These are phyloP conservation scores for Juglanconis sp. DNA, from an alignment of 2,329 filamentous ascomycete genomes.

Conservation along the genomic window DNA sequence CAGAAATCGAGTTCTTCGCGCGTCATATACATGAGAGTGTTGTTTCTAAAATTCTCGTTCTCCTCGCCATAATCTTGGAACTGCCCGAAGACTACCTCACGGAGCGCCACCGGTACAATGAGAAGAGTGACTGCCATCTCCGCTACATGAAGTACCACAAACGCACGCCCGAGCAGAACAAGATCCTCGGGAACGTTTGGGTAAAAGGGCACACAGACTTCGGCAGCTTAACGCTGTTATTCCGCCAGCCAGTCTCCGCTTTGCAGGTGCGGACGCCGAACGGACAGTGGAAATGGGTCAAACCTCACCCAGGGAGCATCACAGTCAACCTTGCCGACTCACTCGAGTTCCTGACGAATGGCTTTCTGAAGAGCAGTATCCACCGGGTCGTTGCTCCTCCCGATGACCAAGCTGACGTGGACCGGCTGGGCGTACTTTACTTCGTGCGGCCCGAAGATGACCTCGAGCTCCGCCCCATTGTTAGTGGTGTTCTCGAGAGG, in stretches of 20 bases:
- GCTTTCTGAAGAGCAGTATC: slow-evolving; percentile 32
- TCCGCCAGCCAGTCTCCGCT: slow-evolving; percentile 51
- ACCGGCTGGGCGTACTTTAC: slow-evolving; percentile 34
- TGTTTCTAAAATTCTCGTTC: slow-evolving; percentile 25
- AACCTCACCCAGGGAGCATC: slow-evolving; percentile 41
- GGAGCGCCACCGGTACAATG: slow-evolving; percentile 48
- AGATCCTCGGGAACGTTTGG: slow-evolving; percentile 24
- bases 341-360: slow-evolving; percentile 28
- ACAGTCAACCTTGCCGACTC: slow-evolving; percentile 40
- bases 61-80: slow-evolving; percentile 47
- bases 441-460: slow-evolving; percentile 33
- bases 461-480: neutral
- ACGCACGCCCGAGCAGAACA: slow-evolving; percentile 38
- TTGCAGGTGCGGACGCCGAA: slow-evolving; percentile 42
- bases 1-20: neutral
- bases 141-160: slow-evolving; percentile 54
- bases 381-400: slow-evolving; percentile 34
- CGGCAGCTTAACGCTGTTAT: slow-evolving; percentile 50
- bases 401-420: slow-evolving; percentile 29
- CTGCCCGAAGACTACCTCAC: slow-evolving; percentile 52
- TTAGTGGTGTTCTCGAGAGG: no score
- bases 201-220: slow-evolving; percentile 46
- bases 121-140: slow-evolving; percentile 50
- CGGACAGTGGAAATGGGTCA: slow-evolving; percentile 43
- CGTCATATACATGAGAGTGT: slow-evolving; percentile 29